These are phyloP conservation scores for Delitschia confertaspora DNA, from an alignment of 495 filamentous ascomycete species.

Conservation along the genomic window DNA sequence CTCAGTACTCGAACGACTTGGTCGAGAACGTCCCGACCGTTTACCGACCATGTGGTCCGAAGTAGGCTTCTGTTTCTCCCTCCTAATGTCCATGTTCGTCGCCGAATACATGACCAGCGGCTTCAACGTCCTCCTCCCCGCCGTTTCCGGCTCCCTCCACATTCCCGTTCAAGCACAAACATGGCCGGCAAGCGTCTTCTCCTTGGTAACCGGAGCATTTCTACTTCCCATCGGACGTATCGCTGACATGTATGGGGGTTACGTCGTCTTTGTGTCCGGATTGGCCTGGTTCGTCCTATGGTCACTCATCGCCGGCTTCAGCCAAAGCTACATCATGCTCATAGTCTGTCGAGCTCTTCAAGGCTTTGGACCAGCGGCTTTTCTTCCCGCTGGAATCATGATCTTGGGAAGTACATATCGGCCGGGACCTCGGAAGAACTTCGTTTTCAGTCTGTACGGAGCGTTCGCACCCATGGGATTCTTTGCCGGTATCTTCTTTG, in stretches of 20 bases:
- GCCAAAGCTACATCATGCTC: slow-evolving; percentile 60
- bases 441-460: slow-evolving; percentile 75
- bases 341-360: slow-evolving; percentile 68
- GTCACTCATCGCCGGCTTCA: slow-evolving; percentile 65
- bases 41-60: slow-evolving; percentile 56
- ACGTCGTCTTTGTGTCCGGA: slow-evolving; percentile 58
- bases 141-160: slow-evolving; percentile 50
- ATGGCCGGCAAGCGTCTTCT: slow-evolving; percentile 75
- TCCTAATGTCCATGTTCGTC: slow-evolving; percentile 66
- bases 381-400: slow-evolving; percentile 68
- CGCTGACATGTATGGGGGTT: slow-evolving; percentile 61
- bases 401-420: slow-evolving; percentile 73
- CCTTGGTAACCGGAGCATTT: slow-evolving; percentile 63
- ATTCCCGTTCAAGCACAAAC: slow-evolving; percentile 57
- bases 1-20: slow-evolving; percentile 52
- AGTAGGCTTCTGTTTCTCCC: slow-evolving; percentile 60
- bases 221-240: slow-evolving; percentile 70
- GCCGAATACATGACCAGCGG: slow-evolving; percentile 80
- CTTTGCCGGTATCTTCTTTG: slow-evolving; percentile 73
- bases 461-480: slow-evolving; percentile 71
- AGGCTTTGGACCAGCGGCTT: slow-evolving; percentile 70
- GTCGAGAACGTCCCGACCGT: slow-evolving; percentile 58
- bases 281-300: slow-evolving; percentile 64
- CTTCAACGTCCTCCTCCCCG: slow-evolving; percentile 74
- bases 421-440: slow-evolving; percentile 76